phyloP scores from a whole-genome alignment of 148 eudicot genomes.

The Agrostemma githago region DNA sequence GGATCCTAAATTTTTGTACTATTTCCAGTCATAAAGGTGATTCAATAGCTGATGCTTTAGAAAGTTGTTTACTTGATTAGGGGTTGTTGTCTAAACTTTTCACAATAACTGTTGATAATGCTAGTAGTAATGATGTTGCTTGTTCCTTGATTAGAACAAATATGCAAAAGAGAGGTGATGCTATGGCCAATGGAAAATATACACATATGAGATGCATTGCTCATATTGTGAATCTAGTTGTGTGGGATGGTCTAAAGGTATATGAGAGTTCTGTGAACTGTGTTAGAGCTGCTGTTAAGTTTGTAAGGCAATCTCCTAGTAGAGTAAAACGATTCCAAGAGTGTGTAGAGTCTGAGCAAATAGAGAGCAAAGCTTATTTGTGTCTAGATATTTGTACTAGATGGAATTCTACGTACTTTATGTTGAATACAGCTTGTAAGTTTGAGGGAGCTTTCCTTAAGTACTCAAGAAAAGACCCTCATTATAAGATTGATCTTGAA shows the following conservation, averaged over 20 bases:
- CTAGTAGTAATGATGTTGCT: too few relatives aligned
- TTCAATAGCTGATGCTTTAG: background rate
- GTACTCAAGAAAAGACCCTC: background rate
- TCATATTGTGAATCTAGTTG: background rate
- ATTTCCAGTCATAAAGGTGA: slow-evolving; percentile 10
- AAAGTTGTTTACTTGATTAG: background rate
- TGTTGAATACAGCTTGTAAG: background rate
- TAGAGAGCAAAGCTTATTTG: background rate
- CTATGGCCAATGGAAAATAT: background rate
- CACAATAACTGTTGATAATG: too few relatives aligned
- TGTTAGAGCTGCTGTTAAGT: background rate
- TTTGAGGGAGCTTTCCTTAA: background rate
- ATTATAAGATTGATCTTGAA: background rate
- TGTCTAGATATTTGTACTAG: slow-evolving; percentile 4
- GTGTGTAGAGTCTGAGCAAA: background rate
- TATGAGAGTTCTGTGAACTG: background rate
- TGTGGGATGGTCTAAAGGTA: background rate
- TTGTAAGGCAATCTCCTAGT: background rate
- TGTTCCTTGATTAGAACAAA: too few relatives aligned
- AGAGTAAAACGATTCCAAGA: background rate
- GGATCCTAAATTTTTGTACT: background rate
- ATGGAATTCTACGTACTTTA: background rate
- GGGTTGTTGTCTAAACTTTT: too few relatives aligned
- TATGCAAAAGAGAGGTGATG: too few relatives aligned
- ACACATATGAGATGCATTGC: background rate